Conservation (phyloP, 2,329 filamentous ascomycete species). For the Pseudonectria buxi region DNA sequence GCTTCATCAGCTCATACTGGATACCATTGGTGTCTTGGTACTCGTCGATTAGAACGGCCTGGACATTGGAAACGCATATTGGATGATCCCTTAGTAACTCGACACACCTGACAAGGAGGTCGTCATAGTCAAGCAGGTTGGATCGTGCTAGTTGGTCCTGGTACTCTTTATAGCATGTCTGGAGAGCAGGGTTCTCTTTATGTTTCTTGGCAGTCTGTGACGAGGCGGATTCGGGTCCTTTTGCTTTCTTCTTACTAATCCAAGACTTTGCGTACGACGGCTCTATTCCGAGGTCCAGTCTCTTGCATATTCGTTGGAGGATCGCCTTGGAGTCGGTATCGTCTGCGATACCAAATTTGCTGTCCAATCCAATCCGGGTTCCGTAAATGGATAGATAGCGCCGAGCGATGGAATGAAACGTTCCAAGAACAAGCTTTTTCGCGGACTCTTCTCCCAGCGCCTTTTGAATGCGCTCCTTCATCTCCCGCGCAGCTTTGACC, state of each 20-base stretch:
- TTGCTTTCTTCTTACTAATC: slow-evolving; percentile 64
- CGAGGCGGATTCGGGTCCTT: slow-evolving; percentile 41
- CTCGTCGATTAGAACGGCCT: slow-evolving; percentile 90
- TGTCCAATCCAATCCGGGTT: slow-evolving; percentile 70
- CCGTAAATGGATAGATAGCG: slow-evolving; percentile 82
- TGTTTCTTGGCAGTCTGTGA: slow-evolving; percentile 29
- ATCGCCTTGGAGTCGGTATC: slow-evolving; percentile 73
- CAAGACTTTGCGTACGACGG: slow-evolving; percentile 63
- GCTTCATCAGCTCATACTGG: slow-evolving; percentile 88
- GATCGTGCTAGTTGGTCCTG: slow-evolving; percentile 66
- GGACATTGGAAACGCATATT: slow-evolving; percentile 78
- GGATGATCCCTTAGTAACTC: slow-evolving; percentile 69
- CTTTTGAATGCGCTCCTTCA: slow-evolving; percentile 79
- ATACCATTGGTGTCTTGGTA: slow-evolving; percentile 96
- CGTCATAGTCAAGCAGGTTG: slow-evolving; percentile 90
- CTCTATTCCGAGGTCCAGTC: slow-evolving; percentile 61
- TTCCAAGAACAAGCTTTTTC: slow-evolving; percentile 75
- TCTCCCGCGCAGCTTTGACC: slow-evolving; percentile 87
- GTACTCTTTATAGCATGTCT: slow-evolving; percentile 66
- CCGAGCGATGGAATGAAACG: slow-evolving; percentile 88
- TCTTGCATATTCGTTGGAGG: slow-evolving; percentile 74
- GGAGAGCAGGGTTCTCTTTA: slow-evolving; percentile 51
- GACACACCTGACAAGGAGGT: slow-evolving; percentile 77
- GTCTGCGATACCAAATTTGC: slow-evolving; percentile 88
- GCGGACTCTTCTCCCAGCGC: slow-evolving; percentile 74